Base-by-base conservation (phyloP, 2,329 filamentous ascomycete species). In the Colletotrichum orbiculare region DNA sequence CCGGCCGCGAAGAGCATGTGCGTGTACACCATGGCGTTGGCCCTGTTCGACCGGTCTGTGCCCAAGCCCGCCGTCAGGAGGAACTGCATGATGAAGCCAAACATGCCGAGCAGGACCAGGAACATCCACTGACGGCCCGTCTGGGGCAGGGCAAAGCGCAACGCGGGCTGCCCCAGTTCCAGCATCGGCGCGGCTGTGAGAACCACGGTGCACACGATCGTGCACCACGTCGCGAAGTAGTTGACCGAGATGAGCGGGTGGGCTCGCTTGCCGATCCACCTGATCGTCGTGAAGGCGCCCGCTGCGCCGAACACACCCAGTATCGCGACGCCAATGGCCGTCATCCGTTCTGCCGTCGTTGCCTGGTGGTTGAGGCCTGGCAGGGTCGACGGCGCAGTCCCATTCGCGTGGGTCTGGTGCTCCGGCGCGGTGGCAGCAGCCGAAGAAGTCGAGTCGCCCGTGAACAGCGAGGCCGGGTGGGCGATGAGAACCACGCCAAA, bases 181-280 rank as follows among this genome's bases (percentile, higher is more conserved):
- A 82, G 74, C n/a, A 75, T 42, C 15, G 85, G 81, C 0, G 79
- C 81, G 5, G 82, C 82, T 2, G 82, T 78, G 68, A 96, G 85
- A 37, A 86, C 86, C 1, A 87, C 70, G 2, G 84, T 73, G 47
- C 89, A 89, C 52, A 97, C 88, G 2, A 94, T 71, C 0, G 87
- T 90, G 70, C 90, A 92, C 79, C 87, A 90, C 0, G 82, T 80
- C 3, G 89, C 88, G 72, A 97, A 97, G 77, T 94, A 96, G 71
- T 93, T 96, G 60, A 97, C 92, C 2, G 87, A 91, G 62, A 97
- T 88, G n/a, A 97, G 81, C 0, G 94, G 87, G 73, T 97, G 93
- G 0, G 91, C 91, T 35, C 92, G 86, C 70, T 87, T 87, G 12
- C 94, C 94, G 66, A 97, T 95, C 77, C 90, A 88, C 13, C 93